phyloP scores from a whole-genome alignment of 2,329 filamentous ascomycete genomes.

The Aureobasidium leucospermi region DNA sequence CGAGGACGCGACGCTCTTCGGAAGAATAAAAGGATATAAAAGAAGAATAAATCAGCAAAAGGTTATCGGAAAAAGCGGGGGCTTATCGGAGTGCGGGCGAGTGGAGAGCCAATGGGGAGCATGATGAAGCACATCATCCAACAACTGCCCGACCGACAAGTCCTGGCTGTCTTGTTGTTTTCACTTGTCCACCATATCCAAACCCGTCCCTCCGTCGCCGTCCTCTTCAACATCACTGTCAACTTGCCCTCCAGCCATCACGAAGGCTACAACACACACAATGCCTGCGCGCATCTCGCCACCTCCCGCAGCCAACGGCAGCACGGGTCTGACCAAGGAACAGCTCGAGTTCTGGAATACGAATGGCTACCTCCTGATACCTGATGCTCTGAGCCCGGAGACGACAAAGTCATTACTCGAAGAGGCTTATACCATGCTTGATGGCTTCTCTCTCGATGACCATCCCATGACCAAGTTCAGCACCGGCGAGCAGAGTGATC shows the following conservation, averaged over 20 bases:
- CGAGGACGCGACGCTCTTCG: neutral
- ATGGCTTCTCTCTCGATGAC: slow-evolving; percentile 66
- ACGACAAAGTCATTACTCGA: slow-evolving; percentile 62
- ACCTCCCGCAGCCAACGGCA: slow-evolving; percentile 18
- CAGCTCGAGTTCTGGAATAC: slow-evolving; percentile 67
- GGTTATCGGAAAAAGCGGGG: too few relatives aligned
- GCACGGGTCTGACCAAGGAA: slow-evolving; percentile 56
- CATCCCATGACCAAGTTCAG: slow-evolving; percentile 94
- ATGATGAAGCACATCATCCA: neutral
- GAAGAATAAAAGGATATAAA: neutral
- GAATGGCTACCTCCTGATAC: slow-evolving; percentile 87
- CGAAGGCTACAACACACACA: neutral
- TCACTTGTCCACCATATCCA: too few relatives aligned
- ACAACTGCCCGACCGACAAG: too few relatives aligned
- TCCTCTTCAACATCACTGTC: neutral
- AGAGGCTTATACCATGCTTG: slow-evolving; percentile 69
- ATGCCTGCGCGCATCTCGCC: slow-evolving; percentile 25
- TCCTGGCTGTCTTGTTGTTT: too few relatives aligned
- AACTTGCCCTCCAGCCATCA: neutral
- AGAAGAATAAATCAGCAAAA: neutral
- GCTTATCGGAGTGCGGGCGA: neutral
- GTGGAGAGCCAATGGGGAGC: neutral
- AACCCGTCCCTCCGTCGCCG: neutral
- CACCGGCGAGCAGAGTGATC: slow-evolving; percentile 65
- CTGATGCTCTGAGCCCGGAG: slow-evolving; percentile 59